phyloP scores from a whole-genome alignment of 164 flowering plant genomes.

The Amborella trichopoda region DNA sequence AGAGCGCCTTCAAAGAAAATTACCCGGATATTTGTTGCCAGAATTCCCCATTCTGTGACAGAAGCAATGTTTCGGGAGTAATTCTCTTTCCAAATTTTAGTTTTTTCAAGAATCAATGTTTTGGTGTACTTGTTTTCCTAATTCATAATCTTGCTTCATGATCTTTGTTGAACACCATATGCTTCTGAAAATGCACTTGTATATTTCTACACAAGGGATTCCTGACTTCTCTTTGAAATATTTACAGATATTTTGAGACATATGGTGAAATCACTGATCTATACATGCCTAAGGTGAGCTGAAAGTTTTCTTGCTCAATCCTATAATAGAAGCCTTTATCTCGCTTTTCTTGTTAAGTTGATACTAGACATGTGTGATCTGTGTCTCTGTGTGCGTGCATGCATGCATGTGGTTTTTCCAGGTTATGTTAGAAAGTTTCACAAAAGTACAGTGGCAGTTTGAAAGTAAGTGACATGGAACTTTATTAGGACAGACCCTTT shows the following conservation, averaged over 20 bases:
- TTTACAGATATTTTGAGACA: conserved; percentile 79
- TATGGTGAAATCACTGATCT: conserved; percentile 93
- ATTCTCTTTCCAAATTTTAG: too few species aligned
- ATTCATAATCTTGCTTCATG: not conserved
- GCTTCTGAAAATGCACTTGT: not conserved
- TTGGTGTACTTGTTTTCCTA: not conserved
- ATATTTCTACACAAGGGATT: not conserved
- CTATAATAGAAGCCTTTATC: too few species aligned
- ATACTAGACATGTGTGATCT: too few species aligned
- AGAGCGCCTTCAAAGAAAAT: conserved; percentile 55
- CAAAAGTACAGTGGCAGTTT: too few species aligned
- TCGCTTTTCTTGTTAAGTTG: too few species aligned
- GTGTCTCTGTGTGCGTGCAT: too few species aligned
- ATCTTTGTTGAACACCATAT: not conserved
- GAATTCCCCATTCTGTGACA: conserved; percentile 61
- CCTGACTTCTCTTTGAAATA: not conserved
- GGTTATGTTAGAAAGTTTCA: too few species aligned
- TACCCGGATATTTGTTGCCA: conserved; percentile 80
- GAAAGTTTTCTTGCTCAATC: too few species aligned
- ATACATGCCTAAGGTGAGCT: conserved; percentile 93
- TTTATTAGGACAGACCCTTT: too few species aligned
- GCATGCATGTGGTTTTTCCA: too few species aligned
- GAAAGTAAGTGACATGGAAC: too few species aligned
- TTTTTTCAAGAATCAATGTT: too few species aligned
- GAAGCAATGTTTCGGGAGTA: conserved; percentile 62